Conservation (phyloP, 495 filamentous ascomycete genomes). For the Hypomontagnella submonticulosa region DNA sequence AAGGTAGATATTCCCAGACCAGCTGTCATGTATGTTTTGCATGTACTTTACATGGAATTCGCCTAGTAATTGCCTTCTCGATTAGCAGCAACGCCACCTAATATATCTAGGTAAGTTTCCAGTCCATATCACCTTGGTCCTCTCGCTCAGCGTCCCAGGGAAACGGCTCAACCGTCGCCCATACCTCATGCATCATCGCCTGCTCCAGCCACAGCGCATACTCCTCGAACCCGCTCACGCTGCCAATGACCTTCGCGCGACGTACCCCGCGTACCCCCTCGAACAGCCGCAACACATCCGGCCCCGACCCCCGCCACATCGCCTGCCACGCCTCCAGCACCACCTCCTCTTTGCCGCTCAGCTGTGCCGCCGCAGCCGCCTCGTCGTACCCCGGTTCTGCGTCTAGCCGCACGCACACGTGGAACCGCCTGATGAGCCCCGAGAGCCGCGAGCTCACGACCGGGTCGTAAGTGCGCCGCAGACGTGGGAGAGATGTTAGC, state of each 20-base stretch:
- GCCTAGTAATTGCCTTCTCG: too few relatives aligned
- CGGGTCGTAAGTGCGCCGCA: constrained; percentile 48
- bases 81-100: neutral
- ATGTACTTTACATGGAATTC: too few relatives aligned
- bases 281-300: constrained; percentile 57
- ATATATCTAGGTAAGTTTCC: neutral
- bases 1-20: neutral
- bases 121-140: neutral
- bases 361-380: constrained; percentile 45
- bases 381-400: constrained; percentile 53
- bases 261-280: constrained; percentile 63
- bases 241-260: constrained; percentile 54
- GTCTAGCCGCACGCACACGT: constrained; percentile 60
- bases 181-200: constrained; percentile 54
- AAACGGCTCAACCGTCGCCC: constrained; percentile 35
- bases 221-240: constrained; percentile 52
- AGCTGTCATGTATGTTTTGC: too few relatives aligned
- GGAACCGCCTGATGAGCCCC: constrained; percentile 54
- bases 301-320: constrained; percentile 54
- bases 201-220: constrained; percentile 59
- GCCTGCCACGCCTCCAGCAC: constrained; percentile 59
- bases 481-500: constrained; percentile 57
- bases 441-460: constrained; percentile 47
- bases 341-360: constrained; percentile 58
- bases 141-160: constrained; percentile 47